Base-by-base conservation (phyloP, 371 early-diverging fungal species). In the Syncephalis fuscata region DNA sequence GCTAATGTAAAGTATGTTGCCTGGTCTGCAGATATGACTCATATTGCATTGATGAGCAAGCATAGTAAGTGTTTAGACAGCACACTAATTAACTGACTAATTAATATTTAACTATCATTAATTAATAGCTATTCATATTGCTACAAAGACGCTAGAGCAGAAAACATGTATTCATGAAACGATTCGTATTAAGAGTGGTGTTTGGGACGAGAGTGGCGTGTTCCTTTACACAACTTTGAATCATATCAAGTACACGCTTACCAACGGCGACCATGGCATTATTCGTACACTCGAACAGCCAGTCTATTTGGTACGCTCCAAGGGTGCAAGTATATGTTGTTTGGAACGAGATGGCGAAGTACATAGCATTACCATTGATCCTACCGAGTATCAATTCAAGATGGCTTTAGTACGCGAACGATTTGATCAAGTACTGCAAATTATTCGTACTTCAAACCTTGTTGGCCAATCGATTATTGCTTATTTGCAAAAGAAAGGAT, bases 381-480 rank as follows among this genome's bases (percentile, higher is more conserved):
- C 95, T 9, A 93, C 94, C 8, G 99, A 99, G 64, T 92, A 92
- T 66, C 78, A 80, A 2, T 99, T 99, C 80, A 98, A 95, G 71
- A 66, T 86, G 46, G 92, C 98, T 0, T 75, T 99, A 32, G 73
- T 85, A 32, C 76, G 78, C 55, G 75, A 80, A 42, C 84, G 93
- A 61, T 91, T 90, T 55, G 87, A 85, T 54, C 85, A 88, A 56
- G 90, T 99, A 0, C 63, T 92, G 39, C 78, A 85, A 55, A 86
- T 95, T 47, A 98, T 99, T 52, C 80, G 89, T 49, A 88, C 78
- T 51, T 88, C 89, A 3, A 90, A 91, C 64, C 66, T 99, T 41
- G 92, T 97, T 8, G 99, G 99, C 3, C 93, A 98, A 61, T 78
- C 91, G 19, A 94, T 98, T 63, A 91, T 99, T 62, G 88, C 94